A percentile compares a stretch with the other conserved stretches of the same genome.
These are phyloP conservation scores for Fusarium austroafricanum DNA, from an alignment of 2,329 filamentous ascomycete species.

Conservation along the genomic window DNA sequence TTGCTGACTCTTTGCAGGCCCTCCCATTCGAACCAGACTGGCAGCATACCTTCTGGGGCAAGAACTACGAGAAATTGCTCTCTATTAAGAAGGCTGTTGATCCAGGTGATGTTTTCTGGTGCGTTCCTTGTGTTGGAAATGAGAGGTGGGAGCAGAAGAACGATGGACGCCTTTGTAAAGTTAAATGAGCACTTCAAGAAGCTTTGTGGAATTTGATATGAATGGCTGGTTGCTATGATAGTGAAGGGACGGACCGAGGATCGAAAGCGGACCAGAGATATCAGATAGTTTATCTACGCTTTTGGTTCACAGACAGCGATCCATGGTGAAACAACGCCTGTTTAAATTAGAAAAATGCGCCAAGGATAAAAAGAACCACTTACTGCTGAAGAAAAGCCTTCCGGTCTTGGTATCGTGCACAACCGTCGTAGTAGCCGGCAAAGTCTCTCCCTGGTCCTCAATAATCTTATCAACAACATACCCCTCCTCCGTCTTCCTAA, in stretches of 20 bases:
- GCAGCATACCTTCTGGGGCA: constrained; percentile 57
- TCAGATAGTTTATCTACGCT: neutral
- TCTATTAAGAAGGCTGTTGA: constrained; percentile 60
- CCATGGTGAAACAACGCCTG: constrained; percentile 43
- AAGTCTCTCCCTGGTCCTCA: constrained; percentile 36
- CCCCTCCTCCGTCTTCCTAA: constrained; percentile 1
- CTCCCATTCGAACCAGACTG: constrained; percentile 53
- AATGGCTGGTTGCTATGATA: neutral
- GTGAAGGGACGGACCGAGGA: too few relatives aligned
- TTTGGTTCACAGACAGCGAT: constrained; percentile 42
- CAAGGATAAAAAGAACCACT: too few relatives aligned
- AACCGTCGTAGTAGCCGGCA: constrained; percentile 40
- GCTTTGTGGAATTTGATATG: neutral
- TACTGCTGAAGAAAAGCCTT: constrained; percentile 41
- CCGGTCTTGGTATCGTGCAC: constrained; percentile 42
- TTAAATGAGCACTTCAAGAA: neutral
- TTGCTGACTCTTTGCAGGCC: constrained; percentile 40
- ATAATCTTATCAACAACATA: constrained; percentile 40
- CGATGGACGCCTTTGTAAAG: constrained; percentile 45
- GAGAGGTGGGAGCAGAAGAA: constrained; percentile 52
- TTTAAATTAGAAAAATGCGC: neutral
- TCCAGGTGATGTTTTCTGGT: constrained; percentile 61
- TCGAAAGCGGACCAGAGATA: too few relatives aligned
- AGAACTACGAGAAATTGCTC: constrained; percentile 58
- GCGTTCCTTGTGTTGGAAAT: constrained; percentile 60